A percentile compares a stretch with the other conserved stretches of the same genome.
Conservation (phyloP, 441 rosid species). For the Monsonia emarginata region DNA sequence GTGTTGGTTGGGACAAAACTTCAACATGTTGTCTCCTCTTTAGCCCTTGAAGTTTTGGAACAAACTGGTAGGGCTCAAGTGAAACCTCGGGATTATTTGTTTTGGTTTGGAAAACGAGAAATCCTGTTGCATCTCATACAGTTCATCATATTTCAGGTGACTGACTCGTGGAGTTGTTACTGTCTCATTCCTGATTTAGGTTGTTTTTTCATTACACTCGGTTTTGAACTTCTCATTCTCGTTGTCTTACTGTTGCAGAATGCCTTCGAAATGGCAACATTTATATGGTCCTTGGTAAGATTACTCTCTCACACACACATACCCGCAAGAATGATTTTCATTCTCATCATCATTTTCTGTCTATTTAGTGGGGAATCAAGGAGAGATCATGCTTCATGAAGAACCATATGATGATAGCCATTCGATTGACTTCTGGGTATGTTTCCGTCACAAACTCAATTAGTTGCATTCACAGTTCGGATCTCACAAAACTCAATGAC, state of each 20-base stretch:
- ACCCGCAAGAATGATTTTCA: conserved; percentile 50
- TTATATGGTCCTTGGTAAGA: conserved; percentile 84
- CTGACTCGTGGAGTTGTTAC: neutral
- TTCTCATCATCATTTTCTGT: neutral
- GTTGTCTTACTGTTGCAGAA: conserved; percentile 40
- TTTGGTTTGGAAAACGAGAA: conserved; percentile 93
- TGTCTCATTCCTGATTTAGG: neutral
- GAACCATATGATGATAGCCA: conserved; percentile 56
- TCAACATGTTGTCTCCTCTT: conserved; percentile 75
- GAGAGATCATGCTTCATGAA: conserved; percentile 88
- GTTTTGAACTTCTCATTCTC: neutral
- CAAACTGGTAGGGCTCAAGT: conserved; percentile 71
- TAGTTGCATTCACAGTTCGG: no score
- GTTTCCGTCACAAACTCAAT: conserved; percentile 13
- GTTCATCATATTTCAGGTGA: conserved; percentile 84
- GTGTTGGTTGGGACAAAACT: conserved; percentile 90
- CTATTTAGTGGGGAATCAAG: conserved; percentile 66
- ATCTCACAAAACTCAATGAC: no score
- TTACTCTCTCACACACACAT: neutral
- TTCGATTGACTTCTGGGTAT: conserved; percentile 73
- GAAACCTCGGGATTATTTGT: conserved; percentile 77
- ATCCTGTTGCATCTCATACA: conserved; percentile 61
- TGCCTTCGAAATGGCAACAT: conserved; percentile 96
- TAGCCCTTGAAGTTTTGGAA: conserved; percentile 75
- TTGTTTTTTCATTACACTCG: neutral